Conservation (phyloP, 2,329 filamentous ascomycete species). For the Paraconiothyrium brasiliense region DNA sequence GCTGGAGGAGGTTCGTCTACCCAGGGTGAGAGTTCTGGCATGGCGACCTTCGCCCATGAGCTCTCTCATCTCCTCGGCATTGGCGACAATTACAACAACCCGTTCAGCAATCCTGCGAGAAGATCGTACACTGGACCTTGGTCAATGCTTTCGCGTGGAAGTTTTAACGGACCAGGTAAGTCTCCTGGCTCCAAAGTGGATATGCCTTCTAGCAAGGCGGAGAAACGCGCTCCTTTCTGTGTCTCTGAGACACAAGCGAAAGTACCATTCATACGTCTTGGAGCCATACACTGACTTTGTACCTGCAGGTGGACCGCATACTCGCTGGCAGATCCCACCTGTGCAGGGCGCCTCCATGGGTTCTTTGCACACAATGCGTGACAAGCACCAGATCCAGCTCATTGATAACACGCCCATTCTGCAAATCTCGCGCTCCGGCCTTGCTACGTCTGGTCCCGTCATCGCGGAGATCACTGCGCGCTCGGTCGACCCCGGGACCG, state of each 20-base stretch:
- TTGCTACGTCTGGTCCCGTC: constrained; percentile 56
- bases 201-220: too few relatives aligned
- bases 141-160: constrained; percentile 63
- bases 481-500: constrained; percentile 52
- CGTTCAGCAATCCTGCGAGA: constrained; percentile 57
- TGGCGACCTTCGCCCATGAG: constrained; percentile 64
- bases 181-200: constrained; percentile 42
- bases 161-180: constrained; percentile 63
- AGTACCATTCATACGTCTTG: too few relatives aligned
- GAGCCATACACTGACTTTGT: neutral
- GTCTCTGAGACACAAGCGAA: too few relatives aligned
- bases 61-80: constrained; percentile 59
- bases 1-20: constrained; percentile 63
- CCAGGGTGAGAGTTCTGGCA: constrained; percentile 63
- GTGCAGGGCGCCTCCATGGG: constrained; percentile 60
- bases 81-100: constrained; percentile 66
- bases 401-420: constrained; percentile 56
- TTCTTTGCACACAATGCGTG: constrained; percentile 63
- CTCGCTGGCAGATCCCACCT: constrained; percentile 62
- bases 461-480: constrained; percentile 60
- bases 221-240: too few relatives aligned
- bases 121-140: constrained; percentile 63
- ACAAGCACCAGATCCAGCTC: constrained; percentile 63
- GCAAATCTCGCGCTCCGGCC: constrained; percentile 55
- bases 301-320: constrained; percentile 60